Base-by-base conservation (phyloP, 805 yeast species). In the Cyberlindnera sargentensis region DNA sequence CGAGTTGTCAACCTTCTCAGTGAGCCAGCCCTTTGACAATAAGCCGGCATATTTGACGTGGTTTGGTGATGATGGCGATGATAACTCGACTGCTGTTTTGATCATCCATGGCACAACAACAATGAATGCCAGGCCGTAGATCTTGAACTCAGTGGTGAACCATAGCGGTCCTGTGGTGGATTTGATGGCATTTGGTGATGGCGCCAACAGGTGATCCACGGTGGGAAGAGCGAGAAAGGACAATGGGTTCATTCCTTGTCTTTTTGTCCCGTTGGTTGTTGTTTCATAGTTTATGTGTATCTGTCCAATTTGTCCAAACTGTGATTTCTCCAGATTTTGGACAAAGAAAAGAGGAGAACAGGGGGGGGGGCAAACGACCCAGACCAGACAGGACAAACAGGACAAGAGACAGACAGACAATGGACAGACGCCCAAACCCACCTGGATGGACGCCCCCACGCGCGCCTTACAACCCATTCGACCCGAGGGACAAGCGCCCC, bases 1-100 rank as follows among this genome's bases (percentile, higher is more conserved):
- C 5, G 95, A 84, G 60, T 91, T 90, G 62, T 93, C 99, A 35
- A 88, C 95, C 62, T 82, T 84, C 26, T 95, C 96, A 58, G 83
- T 77, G 53, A 89, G 66, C 98, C 98, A 91, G 4, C 99, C 98
- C 5, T 78, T 70, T 28, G 82, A 71, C 41, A 91, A 67, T 33
- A 82, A 65, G 40, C 76, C 73, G 50, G 74, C 73, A 57, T 75
- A 88, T 40, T 68, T 67, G 20, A 73, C 71, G 58, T 82, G 91
- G 57, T 88, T 88, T 8, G 84, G 81, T 55, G 85, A 87, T 3
- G 78, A 67, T 50, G 80, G 82, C 54, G 79, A 80, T 31, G 90
- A 82, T 7, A 95, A 91, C 32, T 78, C 82, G 75, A 84, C 75
- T 2, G 93, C 95, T 1, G 93, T 80, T 52, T 76, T 76, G 57